Conservation (phyloP, 768 basidiomycete genomes). For the Termitomyces sp. region DNA sequence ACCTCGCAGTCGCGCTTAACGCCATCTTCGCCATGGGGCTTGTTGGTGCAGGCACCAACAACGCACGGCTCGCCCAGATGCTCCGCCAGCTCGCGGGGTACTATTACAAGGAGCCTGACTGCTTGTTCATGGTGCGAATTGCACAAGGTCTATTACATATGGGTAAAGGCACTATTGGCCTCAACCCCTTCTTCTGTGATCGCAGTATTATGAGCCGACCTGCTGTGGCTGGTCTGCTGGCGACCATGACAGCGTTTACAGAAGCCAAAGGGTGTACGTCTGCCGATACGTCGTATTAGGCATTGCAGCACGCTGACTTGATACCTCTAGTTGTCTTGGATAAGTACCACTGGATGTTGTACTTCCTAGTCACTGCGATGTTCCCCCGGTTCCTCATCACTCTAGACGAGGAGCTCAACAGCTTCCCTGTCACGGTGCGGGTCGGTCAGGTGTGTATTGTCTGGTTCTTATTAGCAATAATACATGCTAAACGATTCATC, state of each 20-base stretch:
- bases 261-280: constrained; percentile 89
- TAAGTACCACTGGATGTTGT: constrained; percentile 98
- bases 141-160: constrained; percentile 97
- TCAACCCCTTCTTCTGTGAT: constrained; percentile 96
- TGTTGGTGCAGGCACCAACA: constrained; percentile 98
- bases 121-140: constrained; percentile 92
- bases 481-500: neutral
- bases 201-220: constrained; percentile 84
- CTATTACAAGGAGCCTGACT: constrained; percentile 96
- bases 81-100: constrained; percentile 95
- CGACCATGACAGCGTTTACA: constrained; percentile 87
- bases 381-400: constrained; percentile 98
- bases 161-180: constrained; percentile 97
- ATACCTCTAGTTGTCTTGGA: constrained; percentile 73
- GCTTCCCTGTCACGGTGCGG: constrained; percentile 84
- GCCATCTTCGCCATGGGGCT: constrained; percentile 99
- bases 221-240: constrained; percentile 84
- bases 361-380: constrained; percentile 94
- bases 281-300: neutral
- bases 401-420: constrained; percentile 86
- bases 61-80: constrained; percentile 97
- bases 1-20: constrained; percentile 92
- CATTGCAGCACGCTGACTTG: neutral
- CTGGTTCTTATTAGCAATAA: neutral
- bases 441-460: constrained; percentile 70